Evolutionary conservation across 345 rosid genomes (phyloP).

Genomic region (Murraya paniculata): DNA sequence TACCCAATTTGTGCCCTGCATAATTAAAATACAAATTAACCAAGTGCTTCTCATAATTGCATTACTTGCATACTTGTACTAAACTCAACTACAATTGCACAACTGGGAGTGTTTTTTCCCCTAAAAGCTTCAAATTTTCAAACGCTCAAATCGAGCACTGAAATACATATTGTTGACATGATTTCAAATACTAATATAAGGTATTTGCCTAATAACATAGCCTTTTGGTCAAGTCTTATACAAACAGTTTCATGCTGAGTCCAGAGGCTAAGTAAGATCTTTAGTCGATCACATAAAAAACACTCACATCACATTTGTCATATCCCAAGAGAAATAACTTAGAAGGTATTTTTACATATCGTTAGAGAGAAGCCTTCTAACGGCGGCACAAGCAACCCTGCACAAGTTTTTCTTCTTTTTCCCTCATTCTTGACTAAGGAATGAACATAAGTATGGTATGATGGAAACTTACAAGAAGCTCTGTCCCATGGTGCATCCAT

Average conservation of each 20-base stretch:
- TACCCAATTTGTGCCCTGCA: slow-evolving; percentile 53
- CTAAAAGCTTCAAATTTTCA: too few species aligned
- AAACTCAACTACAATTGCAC: not conserved
- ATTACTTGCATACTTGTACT: not conserved
- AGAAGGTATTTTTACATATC: not conserved
- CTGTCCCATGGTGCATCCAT: slow-evolving; percentile 36
- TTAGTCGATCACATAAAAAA: too few species aligned
- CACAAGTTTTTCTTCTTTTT: not conserved
- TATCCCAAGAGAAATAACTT: not conserved
- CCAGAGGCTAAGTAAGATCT: not conserved
- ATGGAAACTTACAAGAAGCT: slow-evolving; percentile 47
- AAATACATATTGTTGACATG: too few species aligned
- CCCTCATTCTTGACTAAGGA: not conserved
- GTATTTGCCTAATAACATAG: too few species aligned
- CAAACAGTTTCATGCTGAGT: not conserved
- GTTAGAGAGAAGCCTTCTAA: not conserved
- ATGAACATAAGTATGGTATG: not conserved
- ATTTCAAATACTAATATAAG: too few species aligned
- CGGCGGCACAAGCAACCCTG: not conserved
- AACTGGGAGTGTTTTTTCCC: not conserved
- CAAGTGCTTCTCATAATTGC: not conserved
- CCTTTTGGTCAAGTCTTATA: too few species aligned
- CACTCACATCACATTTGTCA: too few species aligned
- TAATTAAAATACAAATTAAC: not conserved
- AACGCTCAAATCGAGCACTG: too few species aligned